These are phyloP conservation scores for Gnaphalium uliginosum DNA, from an alignment of 129 eudicot genomes.

Conservation along the genomic window DNA sequence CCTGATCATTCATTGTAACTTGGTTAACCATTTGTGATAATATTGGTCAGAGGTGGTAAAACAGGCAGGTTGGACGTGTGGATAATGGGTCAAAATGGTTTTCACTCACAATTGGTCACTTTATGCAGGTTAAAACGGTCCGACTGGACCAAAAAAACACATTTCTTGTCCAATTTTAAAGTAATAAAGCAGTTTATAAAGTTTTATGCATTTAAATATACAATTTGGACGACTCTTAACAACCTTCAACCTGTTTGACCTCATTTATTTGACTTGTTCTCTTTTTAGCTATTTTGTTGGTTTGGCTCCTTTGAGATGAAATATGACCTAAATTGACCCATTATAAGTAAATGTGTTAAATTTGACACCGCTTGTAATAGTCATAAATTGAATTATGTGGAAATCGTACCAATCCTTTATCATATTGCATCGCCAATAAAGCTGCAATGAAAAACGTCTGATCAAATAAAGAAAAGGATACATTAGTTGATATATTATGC, in stretches of 20 bases:
- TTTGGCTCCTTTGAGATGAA: background rate
- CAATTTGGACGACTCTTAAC: background rate
- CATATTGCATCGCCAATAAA: slow-evolving; percentile 93
- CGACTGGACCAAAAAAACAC: background rate
- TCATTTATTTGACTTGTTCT: background rate
- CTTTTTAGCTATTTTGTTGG: background rate
- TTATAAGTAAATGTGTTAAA: background rate
- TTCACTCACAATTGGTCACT: background rate
- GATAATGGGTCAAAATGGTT: background rate
- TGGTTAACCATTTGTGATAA: slow-evolving; percentile 1
- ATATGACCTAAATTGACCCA: background rate
- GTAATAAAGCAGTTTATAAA: background rate
- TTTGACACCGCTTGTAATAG: slow-evolving; percentile 7
- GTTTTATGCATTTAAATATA: background rate
- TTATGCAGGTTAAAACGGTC: background rate
- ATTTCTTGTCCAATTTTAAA: background rate
- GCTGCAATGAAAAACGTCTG: slow-evolving; percentile 99
- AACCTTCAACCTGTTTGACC: background rate
- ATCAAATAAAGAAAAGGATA: slow-evolving; percentile 35
- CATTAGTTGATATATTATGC: slow-evolving; percentile 26
- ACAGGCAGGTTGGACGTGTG: background rate
- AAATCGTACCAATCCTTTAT: slow-evolving; percentile 79
- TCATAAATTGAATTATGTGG: slow-evolving; percentile 2
- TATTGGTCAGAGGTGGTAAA: background rate
- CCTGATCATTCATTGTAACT: slow-evolving; percentile 44